A percentile compares a stretch with the other conserved stretches of the same genome.
Conservation (phyloP, 1,284 basidiomycete species). For the Irpex lacteus region DNA sequence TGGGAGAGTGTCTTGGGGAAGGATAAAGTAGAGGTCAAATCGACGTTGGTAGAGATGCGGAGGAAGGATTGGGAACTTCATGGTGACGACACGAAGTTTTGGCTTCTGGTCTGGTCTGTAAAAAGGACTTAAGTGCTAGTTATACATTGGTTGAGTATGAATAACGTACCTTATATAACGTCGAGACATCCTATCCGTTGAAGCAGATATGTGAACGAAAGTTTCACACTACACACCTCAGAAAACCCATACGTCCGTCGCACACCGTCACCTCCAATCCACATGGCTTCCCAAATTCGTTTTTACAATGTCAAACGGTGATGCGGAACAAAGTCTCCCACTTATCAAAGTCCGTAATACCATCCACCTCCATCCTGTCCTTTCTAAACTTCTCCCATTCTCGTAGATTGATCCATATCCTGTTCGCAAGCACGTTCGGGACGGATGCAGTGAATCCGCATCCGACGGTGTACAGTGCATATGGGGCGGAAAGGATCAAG, state of each 20-base stretch:
- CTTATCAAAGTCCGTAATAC: slow-evolving; percentile 9
- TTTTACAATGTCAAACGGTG: background rate
- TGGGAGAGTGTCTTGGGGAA: slow-evolving; percentile 42
- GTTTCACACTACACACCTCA: background rate
- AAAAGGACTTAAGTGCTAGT: slow-evolving; percentile 19
- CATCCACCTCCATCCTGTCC: slow-evolving; percentile 14
- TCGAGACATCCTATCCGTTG: background rate
- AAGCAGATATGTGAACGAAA: background rate
- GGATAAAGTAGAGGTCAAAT: slow-evolving; percentile 35
- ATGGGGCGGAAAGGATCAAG: slow-evolving; percentile 10
- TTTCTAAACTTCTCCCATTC: slow-evolving; percentile 11
- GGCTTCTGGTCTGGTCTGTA: slow-evolving; percentile 26
- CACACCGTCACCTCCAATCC: too few relatives aligned
- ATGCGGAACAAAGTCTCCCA: slow-evolving; percentile 21
- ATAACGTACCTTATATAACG: background rate
- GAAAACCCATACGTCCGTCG: too few relatives aligned
- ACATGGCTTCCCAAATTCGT: background rate
- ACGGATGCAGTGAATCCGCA: slow-evolving; percentile 15
- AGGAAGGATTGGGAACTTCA: slow-evolving; percentile 8
- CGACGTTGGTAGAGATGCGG: slow-evolving; percentile 12
- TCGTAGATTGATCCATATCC: slow-evolving; percentile 16
- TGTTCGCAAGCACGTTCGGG: slow-evolving; percentile 16
- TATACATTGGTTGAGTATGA: background rate
- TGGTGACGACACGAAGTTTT: slow-evolving; percentile 12
- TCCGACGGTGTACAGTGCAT: slow-evolving; percentile 12